phyloP scores from a whole-genome alignment of 1,284 basidiomycete genomes.

The Pholiota adiposa region DNA sequence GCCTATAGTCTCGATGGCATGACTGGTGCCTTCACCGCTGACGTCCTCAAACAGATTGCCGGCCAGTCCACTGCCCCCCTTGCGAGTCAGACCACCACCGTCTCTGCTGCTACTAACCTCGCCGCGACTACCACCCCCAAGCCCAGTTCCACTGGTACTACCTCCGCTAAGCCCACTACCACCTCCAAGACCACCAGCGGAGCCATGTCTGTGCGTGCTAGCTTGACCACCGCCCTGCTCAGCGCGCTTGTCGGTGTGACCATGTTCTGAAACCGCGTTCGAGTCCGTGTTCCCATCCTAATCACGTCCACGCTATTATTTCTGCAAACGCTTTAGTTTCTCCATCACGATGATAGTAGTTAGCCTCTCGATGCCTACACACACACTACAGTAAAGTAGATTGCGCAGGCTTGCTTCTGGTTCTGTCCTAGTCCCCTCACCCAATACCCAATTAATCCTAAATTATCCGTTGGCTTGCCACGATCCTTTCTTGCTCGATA shows the following conservation, averaged over 20 bases:
- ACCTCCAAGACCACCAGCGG: constrained; percentile 24
- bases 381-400: background rate
- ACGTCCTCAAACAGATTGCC: constrained; percentile 56
- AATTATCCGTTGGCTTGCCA: constrained; percentile 2
- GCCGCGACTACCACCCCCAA: constrained; percentile 28
- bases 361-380: background rate
- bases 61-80: constrained; percentile 63
- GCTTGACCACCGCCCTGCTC: constrained; percentile 39
- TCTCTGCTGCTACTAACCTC: constrained; percentile 27
- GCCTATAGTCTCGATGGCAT: constrained; percentile 57
- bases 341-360: background rate
- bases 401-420: background rate
- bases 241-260: constrained; percentile 38
- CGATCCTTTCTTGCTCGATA: background rate
- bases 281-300: background rate
- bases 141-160: constrained; percentile 19
- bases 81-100: constrained; percentile 33
- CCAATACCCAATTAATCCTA: constrained; percentile 12
- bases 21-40: constrained; percentile 64
- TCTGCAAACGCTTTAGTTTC: background rate
- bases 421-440: background rate
- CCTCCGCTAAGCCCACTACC: constrained; percentile 27
- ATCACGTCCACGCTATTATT: background rate
- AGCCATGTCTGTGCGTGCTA: constrained; percentile 29
- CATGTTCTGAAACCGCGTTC: constrained; percentile 11